Conservation (phyloP, 1,284 basidiomycete genomes). For the Fomitopsis betulina region DNA sequence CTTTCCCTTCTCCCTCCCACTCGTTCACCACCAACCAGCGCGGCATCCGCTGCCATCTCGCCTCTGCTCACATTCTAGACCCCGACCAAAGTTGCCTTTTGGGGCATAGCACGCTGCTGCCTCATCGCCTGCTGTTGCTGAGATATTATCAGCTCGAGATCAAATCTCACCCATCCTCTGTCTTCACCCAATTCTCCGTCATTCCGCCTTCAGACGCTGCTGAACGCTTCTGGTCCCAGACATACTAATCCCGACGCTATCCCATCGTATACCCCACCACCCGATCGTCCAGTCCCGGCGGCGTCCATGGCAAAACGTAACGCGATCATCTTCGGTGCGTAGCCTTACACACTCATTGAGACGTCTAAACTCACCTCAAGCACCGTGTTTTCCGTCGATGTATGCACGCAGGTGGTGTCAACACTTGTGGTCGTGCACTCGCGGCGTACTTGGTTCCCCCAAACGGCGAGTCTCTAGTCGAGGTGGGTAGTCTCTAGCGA, state of each 20-base stretch:
- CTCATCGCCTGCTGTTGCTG: conserved; percentile 6
- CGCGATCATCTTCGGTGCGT: conserved; percentile 74
- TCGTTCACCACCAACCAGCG: neutral
- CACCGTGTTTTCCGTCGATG: conserved; percentile 10
- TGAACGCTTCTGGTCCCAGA: conserved; percentile 9
- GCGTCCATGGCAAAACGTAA: conserved; percentile 42
- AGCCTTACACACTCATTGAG: neutral
- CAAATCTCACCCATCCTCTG: conserved; percentile 1
- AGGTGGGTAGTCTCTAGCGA: conserved; percentile 42
- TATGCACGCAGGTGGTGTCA: conserved; percentile 57
- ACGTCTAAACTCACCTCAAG: conserved; percentile 7
- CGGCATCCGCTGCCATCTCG: neutral
- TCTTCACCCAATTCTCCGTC: neutral
- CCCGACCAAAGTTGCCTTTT: conserved; percentile 7
- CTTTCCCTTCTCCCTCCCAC: conserved; percentile 1
- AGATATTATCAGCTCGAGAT: conserved; percentile 6
- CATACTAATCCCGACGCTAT: conserved; percentile 5
- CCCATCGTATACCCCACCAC: conserved; percentile 1
- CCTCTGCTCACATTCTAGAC: neutral
- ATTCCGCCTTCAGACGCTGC: conserved; percentile 11
- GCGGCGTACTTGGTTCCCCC: conserved; percentile 59
- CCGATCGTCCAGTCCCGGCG: neutral
- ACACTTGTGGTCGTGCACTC: conserved; percentile 68
- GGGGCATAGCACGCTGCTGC: conserved; percentile 8
- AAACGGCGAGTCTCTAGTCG: conserved; percentile 64